Evolutionary conservation across 179 eudicot species (phyloP).

Genomic region (Carnegiea gigantea): DNA sequence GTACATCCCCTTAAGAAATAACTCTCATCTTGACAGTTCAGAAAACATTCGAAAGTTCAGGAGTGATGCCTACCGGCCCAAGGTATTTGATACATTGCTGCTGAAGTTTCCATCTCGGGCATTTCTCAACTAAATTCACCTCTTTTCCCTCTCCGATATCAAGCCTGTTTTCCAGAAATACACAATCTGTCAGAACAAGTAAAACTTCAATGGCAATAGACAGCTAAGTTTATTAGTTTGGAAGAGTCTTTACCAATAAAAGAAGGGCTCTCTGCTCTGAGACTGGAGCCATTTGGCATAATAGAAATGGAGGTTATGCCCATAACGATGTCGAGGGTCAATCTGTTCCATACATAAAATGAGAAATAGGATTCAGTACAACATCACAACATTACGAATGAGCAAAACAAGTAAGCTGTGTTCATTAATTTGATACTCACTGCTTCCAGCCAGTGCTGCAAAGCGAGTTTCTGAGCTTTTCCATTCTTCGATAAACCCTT

Average conservation of each 20-base stretch:
- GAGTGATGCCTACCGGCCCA: slow-evolving; percentile 66
- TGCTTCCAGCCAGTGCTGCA: slow-evolving; percentile 98
- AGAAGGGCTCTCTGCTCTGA: slow-evolving; percentile 90
- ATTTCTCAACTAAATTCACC: slow-evolving; percentile 61
- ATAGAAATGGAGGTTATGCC: slow-evolving; percentile 90
- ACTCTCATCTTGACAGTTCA: background rate
- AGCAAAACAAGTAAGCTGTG: background rate
- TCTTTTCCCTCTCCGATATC: slow-evolving; percentile 96
- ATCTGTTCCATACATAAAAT: slow-evolving; percentile 50
- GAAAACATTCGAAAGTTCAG: background rate
- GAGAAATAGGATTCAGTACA: slow-evolving; percentile 2
- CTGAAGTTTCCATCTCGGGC: slow-evolving; percentile 73
- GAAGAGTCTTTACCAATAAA: slow-evolving; percentile 67
- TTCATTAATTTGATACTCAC: slow-evolving; percentile 41
- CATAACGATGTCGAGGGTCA: slow-evolving; percentile 97
- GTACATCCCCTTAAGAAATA: background rate
- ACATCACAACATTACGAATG: background rate
- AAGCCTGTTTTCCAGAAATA: slow-evolving; percentile 48
- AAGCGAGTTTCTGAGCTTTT: slow-evolving; percentile 89
- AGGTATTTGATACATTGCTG: slow-evolving; percentile 93
- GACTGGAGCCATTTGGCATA: slow-evolving; percentile 76
- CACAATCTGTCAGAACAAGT: slow-evolving; percentile 15
- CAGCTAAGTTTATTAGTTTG: background rate
- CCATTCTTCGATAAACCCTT: slow-evolving; percentile 81
- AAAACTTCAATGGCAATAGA: background rate